Evolutionary conservation across 805 yeast genomes (phyloP).

Genomic region (Nakazawaea holstii): DNA sequence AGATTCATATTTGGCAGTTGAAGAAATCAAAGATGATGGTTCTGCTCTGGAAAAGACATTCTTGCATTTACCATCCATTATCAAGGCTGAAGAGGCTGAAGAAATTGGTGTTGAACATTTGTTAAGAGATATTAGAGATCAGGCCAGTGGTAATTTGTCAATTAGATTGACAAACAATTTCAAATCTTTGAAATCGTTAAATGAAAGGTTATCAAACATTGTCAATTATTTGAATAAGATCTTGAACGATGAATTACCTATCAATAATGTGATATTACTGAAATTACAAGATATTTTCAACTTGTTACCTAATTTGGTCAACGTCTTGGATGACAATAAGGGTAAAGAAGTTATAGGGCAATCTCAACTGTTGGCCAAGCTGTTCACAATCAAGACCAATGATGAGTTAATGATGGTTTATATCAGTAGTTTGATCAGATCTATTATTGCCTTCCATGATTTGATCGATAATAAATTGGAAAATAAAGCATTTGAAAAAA

Average conservation of each 20-base stretch:
- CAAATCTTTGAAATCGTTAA: conserved; percentile 81
- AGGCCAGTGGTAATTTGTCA: conserved; percentile 90
- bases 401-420: conserved; percentile 95
- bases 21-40: conserved; percentile 95
- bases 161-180: conserved; percentile 84
- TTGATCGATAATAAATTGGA: conserved; percentile 93
- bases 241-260: conserved; percentile 64
- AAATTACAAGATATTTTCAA: conserved; percentile 94
- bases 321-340: conserved; percentile 14
- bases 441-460: conserved; percentile 95
- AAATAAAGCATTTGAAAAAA: conserved; percentile 37
- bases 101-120: conserved; percentile 98
- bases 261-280: conserved; percentile 86
- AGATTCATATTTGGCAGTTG: conserved; percentile 89
- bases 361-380: conserved; percentile 45
- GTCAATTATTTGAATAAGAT: conserved; percentile 75
- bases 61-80: conserved; percentile 77
- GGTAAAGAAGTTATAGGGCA: conserved; percentile 12
- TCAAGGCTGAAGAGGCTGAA: conserved; percentile 98
- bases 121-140: conserved; percentile 90
- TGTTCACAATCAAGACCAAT: conserved; percentile 89
- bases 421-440: conserved; percentile 82
- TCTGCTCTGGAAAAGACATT: conserved; percentile 89
- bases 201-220: conserved; percentile 72
- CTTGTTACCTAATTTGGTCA: conserved; percentile 72